A percentile compares a stretch with the other conserved stretches of the same genome.
Evolutionary conservation across 2,329 filamentous ascomycete species (phyloP).

Genomic region (Calonectria montana): DNA sequence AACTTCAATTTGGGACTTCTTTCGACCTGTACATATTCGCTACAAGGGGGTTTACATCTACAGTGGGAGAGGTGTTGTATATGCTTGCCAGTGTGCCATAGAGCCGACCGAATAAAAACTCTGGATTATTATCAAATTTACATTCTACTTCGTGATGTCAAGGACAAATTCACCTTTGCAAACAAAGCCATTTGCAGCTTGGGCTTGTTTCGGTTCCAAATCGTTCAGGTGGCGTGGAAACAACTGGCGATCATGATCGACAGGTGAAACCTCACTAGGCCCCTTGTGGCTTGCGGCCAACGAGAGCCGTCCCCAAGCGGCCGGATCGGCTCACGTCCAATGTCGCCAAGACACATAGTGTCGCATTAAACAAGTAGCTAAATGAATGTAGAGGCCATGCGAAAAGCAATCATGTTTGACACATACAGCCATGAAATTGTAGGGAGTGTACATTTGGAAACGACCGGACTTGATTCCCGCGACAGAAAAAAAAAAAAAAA

Average conservation of each 20-base stretch:
- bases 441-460: not conserved
- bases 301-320: not conserved
- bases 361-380: constrained; percentile 8
- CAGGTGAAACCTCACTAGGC: constrained; percentile 16
- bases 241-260: constrained; percentile 17
- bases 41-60: constrained; percentile 35
- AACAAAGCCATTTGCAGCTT: not conserved
- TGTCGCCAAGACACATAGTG: not conserved
- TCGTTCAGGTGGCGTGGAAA: not conserved
- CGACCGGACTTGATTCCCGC: constrained; percentile 1
- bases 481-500: not conserved
- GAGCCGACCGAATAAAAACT: constrained; percentile 9
- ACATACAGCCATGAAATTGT: not conserved
- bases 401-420: constrained; percentile 1
- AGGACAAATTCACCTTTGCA: not conserved
- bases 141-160: not conserved
- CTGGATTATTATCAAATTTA: not conserved
- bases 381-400: not conserved
- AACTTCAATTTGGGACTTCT: constrained; percentile 30
- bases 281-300: not conserved
- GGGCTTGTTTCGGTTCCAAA: not conserved
- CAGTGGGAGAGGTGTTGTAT: constrained; percentile 26
- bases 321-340: not conserved
- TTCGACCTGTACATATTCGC: constrained; percentile 46
- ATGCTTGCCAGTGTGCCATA: constrained; percentile 36